Evolutionary conservation across 257 asterid species (phyloP).

Genomic region (Capsicum rhomboideum): DNA sequence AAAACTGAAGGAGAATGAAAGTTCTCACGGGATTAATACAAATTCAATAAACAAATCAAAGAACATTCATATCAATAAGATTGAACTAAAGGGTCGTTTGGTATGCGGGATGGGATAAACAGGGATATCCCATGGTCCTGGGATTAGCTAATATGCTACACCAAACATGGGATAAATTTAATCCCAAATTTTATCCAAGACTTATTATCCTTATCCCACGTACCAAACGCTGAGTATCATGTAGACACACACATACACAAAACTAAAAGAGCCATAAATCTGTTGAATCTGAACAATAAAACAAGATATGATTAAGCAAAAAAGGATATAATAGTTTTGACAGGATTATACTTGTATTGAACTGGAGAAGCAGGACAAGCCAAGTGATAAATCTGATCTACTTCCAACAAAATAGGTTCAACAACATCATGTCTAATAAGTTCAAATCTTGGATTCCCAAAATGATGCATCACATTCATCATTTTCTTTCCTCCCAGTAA

Average conservation of each 20-base stretch:
- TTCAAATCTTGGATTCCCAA: conserved; percentile 14
- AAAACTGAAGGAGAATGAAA: not conserved
- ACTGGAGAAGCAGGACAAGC: conserved; percentile 13
- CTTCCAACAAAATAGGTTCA: conserved; percentile 4
- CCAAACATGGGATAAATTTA: too few species aligned
- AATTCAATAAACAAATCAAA: not conserved
- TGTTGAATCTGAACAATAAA: not conserved
- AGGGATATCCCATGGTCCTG: too few species aligned
- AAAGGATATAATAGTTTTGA: conserved; percentile 11
- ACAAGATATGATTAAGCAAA: not conserved
- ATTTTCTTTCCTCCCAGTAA: conserved; percentile 13
- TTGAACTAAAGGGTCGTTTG: not conserved
- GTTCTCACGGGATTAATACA: not conserved
- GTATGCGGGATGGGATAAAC: too few species aligned
- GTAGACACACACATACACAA: not conserved
- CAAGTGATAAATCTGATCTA: not conserved
- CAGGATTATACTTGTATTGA: conserved; percentile 11
- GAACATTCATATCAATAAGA: not conserved
- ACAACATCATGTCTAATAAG: conserved; percentile 15
- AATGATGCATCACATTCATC: conserved; percentile 12
- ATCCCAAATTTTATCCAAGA: too few species aligned
- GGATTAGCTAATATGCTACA: too few species aligned
- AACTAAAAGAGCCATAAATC: not conserved
- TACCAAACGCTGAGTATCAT: not conserved
- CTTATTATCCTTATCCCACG: too few species aligned